phyloP scores from a whole-genome alignment of 306 rosid species.

The Ammopiptanthus mongolicus region DNA sequence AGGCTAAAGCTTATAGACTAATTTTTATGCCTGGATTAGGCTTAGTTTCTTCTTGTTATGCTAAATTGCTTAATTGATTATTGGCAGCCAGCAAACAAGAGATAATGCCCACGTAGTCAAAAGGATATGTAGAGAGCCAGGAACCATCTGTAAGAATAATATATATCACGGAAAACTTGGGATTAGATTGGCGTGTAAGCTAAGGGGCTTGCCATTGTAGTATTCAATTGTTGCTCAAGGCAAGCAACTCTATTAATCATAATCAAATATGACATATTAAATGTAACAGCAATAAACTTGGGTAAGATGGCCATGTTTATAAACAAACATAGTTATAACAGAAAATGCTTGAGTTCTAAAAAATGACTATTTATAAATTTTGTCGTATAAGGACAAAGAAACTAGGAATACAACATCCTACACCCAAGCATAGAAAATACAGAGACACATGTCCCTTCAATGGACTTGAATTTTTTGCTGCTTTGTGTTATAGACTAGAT shows the following conservation, averaged over 20 bases:
- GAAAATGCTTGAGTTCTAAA: not conserved
- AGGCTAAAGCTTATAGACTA: not conserved
- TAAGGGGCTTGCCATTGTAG: conserved; percentile 2
- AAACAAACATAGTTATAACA: not conserved
- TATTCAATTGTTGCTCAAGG: not conserved
- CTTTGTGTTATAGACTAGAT: conserved; percentile 40
- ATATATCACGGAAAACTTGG: not conserved
- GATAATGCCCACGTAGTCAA: not conserved
- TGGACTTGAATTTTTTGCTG: conserved; percentile 29
- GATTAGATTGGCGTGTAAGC: conserved; percentile 29
- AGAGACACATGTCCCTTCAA: not conserved
- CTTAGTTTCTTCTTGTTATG: not conserved
- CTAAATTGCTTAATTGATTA: not conserved
- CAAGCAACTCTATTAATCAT: conserved; percentile 18
- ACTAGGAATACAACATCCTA: not conserved
- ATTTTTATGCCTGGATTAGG: not conserved
- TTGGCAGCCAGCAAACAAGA: not conserved
- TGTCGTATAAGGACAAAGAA: conserved; percentile 15
- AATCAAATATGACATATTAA: not conserved
- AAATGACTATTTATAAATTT: not conserved
- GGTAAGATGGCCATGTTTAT: not conserved
- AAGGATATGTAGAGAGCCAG: not conserved
- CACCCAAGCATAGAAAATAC: not conserved
- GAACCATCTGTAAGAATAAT: not conserved
- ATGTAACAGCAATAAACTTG: not conserved